phyloP scores from a whole-genome alignment of 768 basidiomycete genomes.

The Solioccasus polychromus region DNA sequence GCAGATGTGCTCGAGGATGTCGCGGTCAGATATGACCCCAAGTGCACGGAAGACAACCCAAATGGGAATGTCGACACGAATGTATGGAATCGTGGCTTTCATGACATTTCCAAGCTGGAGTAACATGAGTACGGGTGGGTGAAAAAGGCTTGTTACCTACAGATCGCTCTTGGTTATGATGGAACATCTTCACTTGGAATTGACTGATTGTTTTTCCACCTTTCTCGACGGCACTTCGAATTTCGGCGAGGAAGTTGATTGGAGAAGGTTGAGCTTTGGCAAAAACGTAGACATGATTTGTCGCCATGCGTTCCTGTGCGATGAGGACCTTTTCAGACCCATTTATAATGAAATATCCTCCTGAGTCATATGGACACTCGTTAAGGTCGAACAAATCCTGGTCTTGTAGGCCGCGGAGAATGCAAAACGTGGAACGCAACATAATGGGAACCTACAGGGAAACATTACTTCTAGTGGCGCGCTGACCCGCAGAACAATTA shows the following conservation, averaged over 20 bases:
- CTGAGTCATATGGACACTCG: slow-evolving; percentile 98
- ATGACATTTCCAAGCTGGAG: slow-evolving; percentile 83
- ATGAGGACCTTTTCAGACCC: slow-evolving; percentile 99
- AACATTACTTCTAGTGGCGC: slow-evolving; percentile 12
- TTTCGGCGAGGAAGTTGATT: slow-evolving; percentile 93
- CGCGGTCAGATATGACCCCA: slow-evolving; percentile 95
- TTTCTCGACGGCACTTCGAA: slow-evolving; percentile 95
- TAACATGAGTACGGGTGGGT: slow-evolving; percentile 1
- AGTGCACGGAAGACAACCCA: slow-evolving; percentile 99
- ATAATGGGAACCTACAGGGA: slow-evolving; percentile 87
- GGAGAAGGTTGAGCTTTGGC: slow-evolving; percentile 97
- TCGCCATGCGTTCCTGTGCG: slow-evolving; percentile 99
- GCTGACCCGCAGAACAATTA: slow-evolving; percentile 26
- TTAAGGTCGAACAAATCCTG: slow-evolving; percentile 86
- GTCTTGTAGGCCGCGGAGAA: slow-evolving; percentile 75
- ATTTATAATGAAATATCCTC: slow-evolving; percentile 99
- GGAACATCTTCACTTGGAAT: slow-evolving; percentile 97
- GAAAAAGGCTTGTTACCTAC: slow-evolving; percentile 42
- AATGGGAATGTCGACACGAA: slow-evolving; percentile 96
- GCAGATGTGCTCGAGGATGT: slow-evolving; percentile 97
- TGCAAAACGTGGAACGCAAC: slow-evolving; percentile 94
- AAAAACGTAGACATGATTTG: slow-evolving; percentile 99
- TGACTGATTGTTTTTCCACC: slow-evolving; percentile 98
- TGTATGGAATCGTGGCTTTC: slow-evolving; percentile 96
- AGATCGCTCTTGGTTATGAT: slow-evolving; percentile 82